Percentiles rank a stretch among this genome's conserved stretches.
Evolutionary conservation across 257 asterid genomes (phyloP).

Genomic region (Fraxinus pennsylvanica): DNA sequence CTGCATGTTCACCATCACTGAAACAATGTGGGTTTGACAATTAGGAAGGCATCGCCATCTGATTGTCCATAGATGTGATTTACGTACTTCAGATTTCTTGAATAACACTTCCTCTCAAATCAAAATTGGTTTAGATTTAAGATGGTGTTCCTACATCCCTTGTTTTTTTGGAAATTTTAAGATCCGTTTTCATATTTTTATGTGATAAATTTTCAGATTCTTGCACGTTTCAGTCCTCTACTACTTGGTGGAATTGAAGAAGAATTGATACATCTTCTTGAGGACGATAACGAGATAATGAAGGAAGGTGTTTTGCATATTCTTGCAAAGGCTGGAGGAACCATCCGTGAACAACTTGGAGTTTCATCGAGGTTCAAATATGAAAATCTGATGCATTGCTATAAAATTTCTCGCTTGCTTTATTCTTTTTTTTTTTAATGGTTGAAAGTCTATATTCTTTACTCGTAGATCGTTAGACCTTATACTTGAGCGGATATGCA

Average conservation of each 20-base stretch:
- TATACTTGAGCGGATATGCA: constrained; percentile 94
- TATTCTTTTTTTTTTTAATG: constrained; percentile 7
- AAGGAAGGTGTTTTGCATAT: constrained; percentile 96
- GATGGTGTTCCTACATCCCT: not conserved
- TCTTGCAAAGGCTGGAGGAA: constrained; percentile 97
- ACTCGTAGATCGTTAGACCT: constrained; percentile 81
- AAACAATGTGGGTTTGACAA: constrained; percentile 19
- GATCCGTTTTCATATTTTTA: constrained; percentile 23
- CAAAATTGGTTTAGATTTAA: constrained; percentile 8
- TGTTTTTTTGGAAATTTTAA: constrained; percentile 1
- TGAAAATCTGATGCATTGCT: not conserved
- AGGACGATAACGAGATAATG: constrained; percentile 93
- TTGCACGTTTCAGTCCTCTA: constrained; percentile 87
- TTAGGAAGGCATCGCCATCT: constrained; percentile 13
- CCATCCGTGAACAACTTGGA: constrained; percentile 92
- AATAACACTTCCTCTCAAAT: not conserved
- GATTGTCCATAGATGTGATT: constrained; percentile 17
- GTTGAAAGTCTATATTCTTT: constrained; percentile 28
- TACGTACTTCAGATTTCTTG: constrained; percentile 19
- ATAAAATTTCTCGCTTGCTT: not conserved
- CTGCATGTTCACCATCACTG: constrained; percentile 3
- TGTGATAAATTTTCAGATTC: constrained; percentile 57
- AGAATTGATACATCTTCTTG: constrained; percentile 79
- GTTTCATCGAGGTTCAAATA: constrained; percentile 73
- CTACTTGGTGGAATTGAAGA: constrained; percentile 87